Conservation (phyloP, 2,329 filamentous ascomycete species). For the Sclerotiophoma versabilis region DNA sequence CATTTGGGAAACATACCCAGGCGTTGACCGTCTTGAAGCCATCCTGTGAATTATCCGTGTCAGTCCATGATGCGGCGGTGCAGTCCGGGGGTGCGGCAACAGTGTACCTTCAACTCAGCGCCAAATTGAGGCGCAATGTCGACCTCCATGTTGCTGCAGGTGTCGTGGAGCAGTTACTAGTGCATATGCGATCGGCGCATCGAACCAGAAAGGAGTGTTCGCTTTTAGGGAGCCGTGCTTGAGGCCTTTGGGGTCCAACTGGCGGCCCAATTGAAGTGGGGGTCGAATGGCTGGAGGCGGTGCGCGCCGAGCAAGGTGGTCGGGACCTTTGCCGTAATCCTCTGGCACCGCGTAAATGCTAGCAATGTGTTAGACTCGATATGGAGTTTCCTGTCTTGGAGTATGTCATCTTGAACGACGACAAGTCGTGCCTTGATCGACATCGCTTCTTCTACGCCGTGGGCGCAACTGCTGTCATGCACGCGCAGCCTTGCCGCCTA, state of each 20-base stretch:
- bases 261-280: slow-evolving; percentile 40
- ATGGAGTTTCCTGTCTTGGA: neutral
- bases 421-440: neutral
- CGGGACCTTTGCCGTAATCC: slow-evolving; percentile 29
- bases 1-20: slow-evolving; percentile 67
- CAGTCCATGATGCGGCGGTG: slow-evolving; percentile 31
- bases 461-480: slow-evolving; percentile 32
- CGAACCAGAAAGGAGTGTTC: slow-evolving; percentile 11
- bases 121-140: slow-evolving; percentile 88
- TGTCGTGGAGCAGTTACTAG: slow-evolving; percentile 23
- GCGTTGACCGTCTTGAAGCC: slow-evolving; percentile 93
- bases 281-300: slow-evolving; percentile 37
- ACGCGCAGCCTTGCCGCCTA: slow-evolving; percentile 23
- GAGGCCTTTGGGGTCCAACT: slow-evolving; percentile 32
- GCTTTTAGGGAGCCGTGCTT: slow-evolving; percentile 24
- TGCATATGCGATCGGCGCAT: slow-evolving; percentile 31
- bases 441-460: slow-evolving; percentile 17
- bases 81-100: slow-evolving; percentile 11
- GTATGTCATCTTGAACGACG: neutral
- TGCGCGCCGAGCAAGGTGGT: slow-evolving; percentile 33
- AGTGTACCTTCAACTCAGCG: slow-evolving; percentile 84
- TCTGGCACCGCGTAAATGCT: slow-evolving; percentile 8
- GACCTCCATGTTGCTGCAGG: slow-evolving; percentile 70
- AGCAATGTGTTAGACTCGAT: neutral
- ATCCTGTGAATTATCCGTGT: slow-evolving; percentile 67